Conservation (phyloP, 257 asterid genomes). For the Euphrasia confusa region DNA sequence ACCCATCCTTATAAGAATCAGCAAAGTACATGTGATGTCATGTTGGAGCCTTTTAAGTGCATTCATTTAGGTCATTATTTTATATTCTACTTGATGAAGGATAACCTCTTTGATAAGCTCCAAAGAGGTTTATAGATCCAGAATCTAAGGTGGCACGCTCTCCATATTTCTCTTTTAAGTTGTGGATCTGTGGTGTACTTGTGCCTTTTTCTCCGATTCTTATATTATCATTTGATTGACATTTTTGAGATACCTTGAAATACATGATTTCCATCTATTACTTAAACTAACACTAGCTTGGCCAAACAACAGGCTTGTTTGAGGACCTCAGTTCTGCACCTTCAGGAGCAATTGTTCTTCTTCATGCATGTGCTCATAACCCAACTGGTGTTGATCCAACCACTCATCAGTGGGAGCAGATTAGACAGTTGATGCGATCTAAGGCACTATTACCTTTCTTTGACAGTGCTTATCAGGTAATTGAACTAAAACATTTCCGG, state of each 20-base stretch:
- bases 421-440: constrained; percentile 78
- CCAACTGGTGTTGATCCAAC: constrained; percentile 99
- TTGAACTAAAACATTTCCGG: constrained; percentile 12
- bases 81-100: not conserved
- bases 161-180: not conserved
- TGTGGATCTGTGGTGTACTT: not conserved
- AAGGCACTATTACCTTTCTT: constrained; percentile 86
- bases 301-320: constrained; percentile 62
- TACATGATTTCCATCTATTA: not conserved
- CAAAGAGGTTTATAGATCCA: not conserved
- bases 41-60: too few species aligned
- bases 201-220: not conserved
- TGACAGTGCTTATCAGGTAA: constrained; percentile 98
- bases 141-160: not conserved
- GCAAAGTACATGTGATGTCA: too few species aligned
- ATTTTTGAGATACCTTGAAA: constrained; percentile 2
- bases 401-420: constrained; percentile 85
- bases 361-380: constrained; percentile 98
- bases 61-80: not conserved
- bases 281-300: constrained; percentile 6
- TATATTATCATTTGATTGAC: not conserved
- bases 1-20: too few species aligned
- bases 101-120: too few species aligned
- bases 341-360: constrained; percentile 86
- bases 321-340: constrained; percentile 98